Conservation (phyloP, 345 rosid genomes). For the Eutrema japonicum region DNA sequence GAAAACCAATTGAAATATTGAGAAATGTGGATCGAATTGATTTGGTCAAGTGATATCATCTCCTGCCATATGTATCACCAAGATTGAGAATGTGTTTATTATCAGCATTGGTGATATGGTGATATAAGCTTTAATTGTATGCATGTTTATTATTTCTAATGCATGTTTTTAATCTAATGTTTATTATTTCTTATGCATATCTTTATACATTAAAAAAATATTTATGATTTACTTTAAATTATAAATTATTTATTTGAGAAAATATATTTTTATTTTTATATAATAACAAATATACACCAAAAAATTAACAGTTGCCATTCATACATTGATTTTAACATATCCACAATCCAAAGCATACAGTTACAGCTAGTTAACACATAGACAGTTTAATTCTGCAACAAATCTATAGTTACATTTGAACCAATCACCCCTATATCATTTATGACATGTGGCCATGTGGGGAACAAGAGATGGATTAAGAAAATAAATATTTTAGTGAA, state of each 20-base stretch:
- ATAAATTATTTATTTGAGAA: not conserved
- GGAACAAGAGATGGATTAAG: not conserved
- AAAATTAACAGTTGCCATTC: not conserved
- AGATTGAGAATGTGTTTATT: too few relatives aligned
- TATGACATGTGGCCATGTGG: not conserved
- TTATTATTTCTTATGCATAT: too few relatives aligned
- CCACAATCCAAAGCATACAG: not conserved
- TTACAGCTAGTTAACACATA: not conserved
- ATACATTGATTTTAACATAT: slow-evolving; percentile 8
- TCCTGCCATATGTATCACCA: too few relatives aligned
- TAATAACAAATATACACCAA: not conserved
- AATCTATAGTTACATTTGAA: not conserved
- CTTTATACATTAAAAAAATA: not conserved
- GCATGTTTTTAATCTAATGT: too few relatives aligned
- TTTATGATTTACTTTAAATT: not conserved
- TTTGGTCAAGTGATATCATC: too few relatives aligned
- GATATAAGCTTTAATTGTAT: too few relatives aligned
- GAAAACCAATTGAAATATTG: too few relatives aligned
- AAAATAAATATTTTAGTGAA: not conserved
- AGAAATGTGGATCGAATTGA: too few relatives aligned
- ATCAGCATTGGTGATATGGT: too few relatives aligned
- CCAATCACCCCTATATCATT: not conserved
- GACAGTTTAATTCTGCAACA: not conserved
- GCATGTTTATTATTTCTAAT: too few relatives aligned
- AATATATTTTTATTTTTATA: not conserved